Evolutionary conservation across 2,329 filamentous ascomycete genomes (phyloP).

Genomic region (Kalaharituber pfeilii): DNA sequence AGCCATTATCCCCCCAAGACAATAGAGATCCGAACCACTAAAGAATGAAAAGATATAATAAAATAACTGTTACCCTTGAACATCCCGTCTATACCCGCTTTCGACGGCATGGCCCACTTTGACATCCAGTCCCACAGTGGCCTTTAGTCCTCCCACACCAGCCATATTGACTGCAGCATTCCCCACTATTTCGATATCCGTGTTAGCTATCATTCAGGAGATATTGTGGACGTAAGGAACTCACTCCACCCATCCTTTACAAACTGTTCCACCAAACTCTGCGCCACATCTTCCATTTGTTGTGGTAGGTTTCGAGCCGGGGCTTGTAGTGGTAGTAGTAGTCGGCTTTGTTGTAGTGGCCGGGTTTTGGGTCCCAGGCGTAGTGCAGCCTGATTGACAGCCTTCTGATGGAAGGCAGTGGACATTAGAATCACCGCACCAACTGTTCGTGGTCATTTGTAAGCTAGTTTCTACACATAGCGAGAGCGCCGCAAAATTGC

Average conservation of each 20-base stretch:
- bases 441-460: background rate
- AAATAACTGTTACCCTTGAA: no score
- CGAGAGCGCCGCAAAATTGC: background rate
- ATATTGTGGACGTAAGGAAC: background rate
- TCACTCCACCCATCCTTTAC: background rate
- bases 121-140: conserved; percentile 9
- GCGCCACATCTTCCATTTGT: background rate
- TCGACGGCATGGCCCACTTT: background rate
- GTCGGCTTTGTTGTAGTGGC: background rate
- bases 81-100: no score
- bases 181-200: background rate
- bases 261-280: background rate
- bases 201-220: background rate
- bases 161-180: conserved; percentile 17
- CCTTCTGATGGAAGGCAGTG: background rate
- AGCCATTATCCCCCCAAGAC: no score
- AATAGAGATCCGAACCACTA: no score
- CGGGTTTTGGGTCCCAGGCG: no score
- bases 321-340: background rate
- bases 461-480: no score
- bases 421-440: background rate
- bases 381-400: background rate
- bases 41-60: background rate
- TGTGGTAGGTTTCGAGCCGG: background rate
- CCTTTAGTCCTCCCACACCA: conserved; percentile 14